phyloP scores from a whole-genome alignment of 2,329 filamentous ascomycete genomes.

The Didymella lethalis region DNA sequence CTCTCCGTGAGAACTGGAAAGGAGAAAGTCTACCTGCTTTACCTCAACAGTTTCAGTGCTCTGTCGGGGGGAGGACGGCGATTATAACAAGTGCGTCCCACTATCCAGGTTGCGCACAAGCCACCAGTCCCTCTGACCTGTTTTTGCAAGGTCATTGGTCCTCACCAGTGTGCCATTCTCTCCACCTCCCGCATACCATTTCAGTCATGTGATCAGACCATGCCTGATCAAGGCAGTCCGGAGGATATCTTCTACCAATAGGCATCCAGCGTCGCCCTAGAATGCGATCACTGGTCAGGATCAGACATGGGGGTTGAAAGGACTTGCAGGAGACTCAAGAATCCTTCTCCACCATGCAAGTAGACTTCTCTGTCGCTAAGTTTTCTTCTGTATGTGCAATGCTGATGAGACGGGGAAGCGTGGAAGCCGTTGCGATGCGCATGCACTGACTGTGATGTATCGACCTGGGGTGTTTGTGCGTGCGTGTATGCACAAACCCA shows the following conservation, averaged over 20 bases:
- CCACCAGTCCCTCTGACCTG: constrained; percentile 39
- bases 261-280: constrained; percentile 19
- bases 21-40: constrained; percentile 26
- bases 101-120: constrained; percentile 40
- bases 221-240: constrained; percentile 29
- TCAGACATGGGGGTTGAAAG: constrained; percentile 34
- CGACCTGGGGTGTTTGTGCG: not conserved
- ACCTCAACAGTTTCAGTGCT: constrained; percentile 37
- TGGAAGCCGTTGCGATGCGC: not conserved
- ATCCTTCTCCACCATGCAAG: constrained; percentile 1
- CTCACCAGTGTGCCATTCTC: constrained; percentile 32
- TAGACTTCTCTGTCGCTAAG: not conserved
- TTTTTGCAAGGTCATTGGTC: constrained; percentile 43
- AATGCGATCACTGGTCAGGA: constrained; percentile 34
- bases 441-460: not conserved
- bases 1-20: constrained; percentile 17
- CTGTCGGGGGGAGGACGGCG: constrained; percentile 29
- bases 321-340: not conserved
- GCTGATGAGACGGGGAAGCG: not conserved
- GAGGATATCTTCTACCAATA: constrained; percentile 37
- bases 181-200: constrained; percentile 36
- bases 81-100: constrained; percentile 34
- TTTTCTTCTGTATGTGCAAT: not conserved
- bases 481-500: not conserved
- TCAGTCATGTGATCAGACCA: constrained; percentile 42